Percentiles rank a stretch among this genome's conserved stretches.
phyloP scores from a whole-genome alignment of 2,329 filamentous ascomycete species.

The Magnaporthiopsis rhizophila region DNA sequence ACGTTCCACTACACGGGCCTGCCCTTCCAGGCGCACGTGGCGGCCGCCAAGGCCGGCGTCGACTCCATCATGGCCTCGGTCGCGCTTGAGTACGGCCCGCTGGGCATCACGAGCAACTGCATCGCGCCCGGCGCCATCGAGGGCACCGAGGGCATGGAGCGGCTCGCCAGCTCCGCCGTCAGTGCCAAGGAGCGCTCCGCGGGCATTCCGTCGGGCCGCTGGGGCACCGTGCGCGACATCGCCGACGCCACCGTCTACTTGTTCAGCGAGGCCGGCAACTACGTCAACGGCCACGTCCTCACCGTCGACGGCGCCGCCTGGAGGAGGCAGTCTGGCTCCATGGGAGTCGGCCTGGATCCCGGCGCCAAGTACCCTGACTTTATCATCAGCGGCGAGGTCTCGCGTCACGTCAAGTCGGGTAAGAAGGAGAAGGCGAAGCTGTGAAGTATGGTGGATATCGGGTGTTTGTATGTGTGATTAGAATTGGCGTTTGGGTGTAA shows the following conservation, averaged over 20 bases:
- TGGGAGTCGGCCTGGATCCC: constrained; percentile 37
- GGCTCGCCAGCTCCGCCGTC: constrained; percentile 39
- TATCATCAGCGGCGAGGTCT: constrained; percentile 29
- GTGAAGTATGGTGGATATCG: constrained; percentile 4
- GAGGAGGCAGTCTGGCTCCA: constrained; percentile 38
- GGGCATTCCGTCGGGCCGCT: constrained; percentile 63
- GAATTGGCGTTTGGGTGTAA: neutral
- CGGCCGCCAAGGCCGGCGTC: constrained; percentile 83
- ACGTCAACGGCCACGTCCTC: constrained; percentile 74
- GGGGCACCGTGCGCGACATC: constrained; percentile 78
- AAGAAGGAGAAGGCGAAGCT: constrained; percentile 24
- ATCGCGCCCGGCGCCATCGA: constrained; percentile 82
- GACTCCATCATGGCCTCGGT: constrained; percentile 76
- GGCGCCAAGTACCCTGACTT: constrained; percentile 47
- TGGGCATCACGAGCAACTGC: constrained; percentile 79
- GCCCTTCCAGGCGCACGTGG: constrained; percentile 82
- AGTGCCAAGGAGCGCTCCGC: constrained; percentile 26
- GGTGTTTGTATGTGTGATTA: neutral
- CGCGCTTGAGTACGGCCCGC: constrained; percentile 82
- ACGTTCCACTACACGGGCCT: constrained; percentile 86
- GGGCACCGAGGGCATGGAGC: constrained; percentile 72
- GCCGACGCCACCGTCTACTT: constrained; percentile 87
- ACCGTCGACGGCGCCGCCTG: constrained; percentile 62
- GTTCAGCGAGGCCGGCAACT: constrained; percentile 79
- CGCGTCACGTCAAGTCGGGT: constrained; percentile 30